Evolutionary conservation across 495 filamentous ascomycete genomes (phyloP).

Genomic region (Aspergillus baeticus): DNA sequence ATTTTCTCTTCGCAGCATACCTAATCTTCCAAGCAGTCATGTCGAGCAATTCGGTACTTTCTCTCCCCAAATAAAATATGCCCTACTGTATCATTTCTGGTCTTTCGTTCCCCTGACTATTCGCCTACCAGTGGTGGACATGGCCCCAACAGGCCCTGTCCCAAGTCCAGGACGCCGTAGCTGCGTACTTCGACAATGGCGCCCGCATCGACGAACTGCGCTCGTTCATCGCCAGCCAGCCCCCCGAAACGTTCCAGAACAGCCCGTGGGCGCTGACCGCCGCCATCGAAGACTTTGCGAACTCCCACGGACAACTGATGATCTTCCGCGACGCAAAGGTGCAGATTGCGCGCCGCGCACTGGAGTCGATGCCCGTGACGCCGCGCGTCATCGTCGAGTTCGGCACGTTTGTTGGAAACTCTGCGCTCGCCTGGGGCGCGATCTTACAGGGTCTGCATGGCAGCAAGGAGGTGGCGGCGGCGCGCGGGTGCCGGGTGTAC

Average conservation of each 20-base stretch:
- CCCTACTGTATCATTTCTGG: too few species aligned
- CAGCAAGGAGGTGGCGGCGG: too few species aligned
- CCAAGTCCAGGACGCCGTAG: too few species aligned
- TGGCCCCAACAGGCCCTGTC: too few species aligned
- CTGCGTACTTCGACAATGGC: too few species aligned
- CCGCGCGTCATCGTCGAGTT: constrained; percentile 66
- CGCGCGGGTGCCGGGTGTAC: constrained; percentile 50
- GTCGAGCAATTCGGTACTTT: too few species aligned
- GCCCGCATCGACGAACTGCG: constrained; percentile 69
- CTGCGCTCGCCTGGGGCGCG: constrained; percentile 59
- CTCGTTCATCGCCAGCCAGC: constrained; percentile 56
- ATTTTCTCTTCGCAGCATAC: too few species aligned
- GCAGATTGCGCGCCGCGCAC: constrained; percentile 52
- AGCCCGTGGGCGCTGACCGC: constrained; percentile 57
- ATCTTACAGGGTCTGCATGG: constrained; percentile 46
- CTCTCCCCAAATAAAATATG: too few species aligned
- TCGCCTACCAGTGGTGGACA: too few species aligned
- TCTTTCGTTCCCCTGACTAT: too few species aligned
- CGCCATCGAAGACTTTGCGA: constrained; percentile 65
- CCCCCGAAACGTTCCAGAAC: constrained; percentile 48
- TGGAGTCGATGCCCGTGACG: constrained; percentile 56
- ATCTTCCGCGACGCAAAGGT: constrained; percentile 70
- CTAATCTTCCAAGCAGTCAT: too few species aligned
- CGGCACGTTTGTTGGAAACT: constrained; percentile 74
- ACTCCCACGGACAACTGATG: constrained; percentile 59